These are phyloP conservation scores for Pythium grandisporangium DNA, from an alignment of 352 stramenopile species.

Conservation along the genomic window DNA sequence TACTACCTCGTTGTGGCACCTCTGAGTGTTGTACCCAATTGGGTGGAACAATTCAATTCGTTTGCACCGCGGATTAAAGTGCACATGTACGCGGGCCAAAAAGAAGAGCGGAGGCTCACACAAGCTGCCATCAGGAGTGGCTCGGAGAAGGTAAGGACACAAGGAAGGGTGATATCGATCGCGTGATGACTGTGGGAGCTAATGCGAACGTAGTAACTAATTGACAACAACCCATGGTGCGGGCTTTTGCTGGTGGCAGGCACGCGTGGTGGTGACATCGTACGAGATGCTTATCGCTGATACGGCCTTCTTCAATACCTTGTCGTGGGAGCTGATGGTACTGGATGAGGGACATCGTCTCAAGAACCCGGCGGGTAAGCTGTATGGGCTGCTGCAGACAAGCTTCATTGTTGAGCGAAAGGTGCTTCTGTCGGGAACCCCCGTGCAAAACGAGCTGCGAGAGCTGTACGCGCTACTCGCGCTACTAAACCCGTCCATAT, in stretches of 20 bases:
- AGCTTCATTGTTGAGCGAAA: conserved; percentile 26
- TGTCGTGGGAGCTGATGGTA: conserved; percentile 50
- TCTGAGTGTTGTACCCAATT: conserved; percentile 76
- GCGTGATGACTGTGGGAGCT: too few relatives aligned
- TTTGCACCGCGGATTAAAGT: conserved; percentile 53
- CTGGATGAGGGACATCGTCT: conserved; percentile 86
- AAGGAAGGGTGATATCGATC: too few relatives aligned
- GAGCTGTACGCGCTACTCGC: conserved; percentile 78
- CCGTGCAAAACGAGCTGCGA: conserved; percentile 81
- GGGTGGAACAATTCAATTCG: conserved; percentile 69
- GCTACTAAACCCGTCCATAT: conserved; percentile 79
- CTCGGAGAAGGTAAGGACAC: background rate
- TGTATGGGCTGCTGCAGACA: conserved; percentile 38
- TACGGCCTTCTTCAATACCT: conserved; percentile 35
- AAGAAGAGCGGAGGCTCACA: conserved; percentile 27
- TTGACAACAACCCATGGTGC: too few relatives aligned
- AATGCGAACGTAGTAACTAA: too few relatives aligned
- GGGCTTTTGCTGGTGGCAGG: too few relatives aligned
- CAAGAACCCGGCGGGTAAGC: conserved; percentile 70
- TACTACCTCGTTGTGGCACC: conserved; percentile 56
- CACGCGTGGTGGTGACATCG: conserved; percentile 60
- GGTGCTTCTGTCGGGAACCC: conserved; percentile 75
- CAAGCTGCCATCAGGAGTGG: conserved; percentile 8
- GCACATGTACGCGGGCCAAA: conserved; percentile 42
- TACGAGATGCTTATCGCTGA: conserved; percentile 68